These are phyloP conservation scores for Phaffomyces antillensis DNA, from an alignment of 805 yeast genomes.

Conservation along the genomic window DNA sequence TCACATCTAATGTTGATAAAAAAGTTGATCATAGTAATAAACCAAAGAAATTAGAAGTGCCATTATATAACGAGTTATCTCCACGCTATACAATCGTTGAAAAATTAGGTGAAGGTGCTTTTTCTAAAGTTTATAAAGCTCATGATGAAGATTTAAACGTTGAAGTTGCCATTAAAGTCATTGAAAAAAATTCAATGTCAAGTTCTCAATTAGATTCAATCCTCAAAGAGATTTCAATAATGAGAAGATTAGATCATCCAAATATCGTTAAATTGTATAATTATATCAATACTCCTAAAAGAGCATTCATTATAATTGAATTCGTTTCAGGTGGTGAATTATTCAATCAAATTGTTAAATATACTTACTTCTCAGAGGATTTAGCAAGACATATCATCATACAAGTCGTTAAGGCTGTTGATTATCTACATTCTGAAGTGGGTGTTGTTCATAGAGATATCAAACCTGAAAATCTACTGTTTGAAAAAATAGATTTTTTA, in stretches of 20 bases:
- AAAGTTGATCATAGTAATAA: too few relatives aligned
- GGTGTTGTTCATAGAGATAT: conserved; percentile 82
- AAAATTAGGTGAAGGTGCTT: conserved; percentile 78
- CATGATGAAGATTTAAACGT: conserved; percentile 17
- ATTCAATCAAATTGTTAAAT: conserved; percentile 59
- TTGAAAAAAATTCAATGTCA: conserved; percentile 65
- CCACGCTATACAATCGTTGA: conserved; percentile 33
- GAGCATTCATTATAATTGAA: conserved; percentile 68
- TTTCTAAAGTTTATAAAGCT: conserved; percentile 68
- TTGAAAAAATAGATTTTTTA: conserved; percentile 47
- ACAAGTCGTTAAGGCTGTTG: conserved; percentile 58
- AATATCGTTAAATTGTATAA: conserved; percentile 60
- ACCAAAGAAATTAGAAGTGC: conserved; percentile 1
- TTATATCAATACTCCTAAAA: conserved; percentile 53
- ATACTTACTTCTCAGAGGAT: conserved; percentile 60
- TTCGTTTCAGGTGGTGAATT: conserved; percentile 73
- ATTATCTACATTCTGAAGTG: conserved; percentile 62
- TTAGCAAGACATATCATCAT: conserved; percentile 54
- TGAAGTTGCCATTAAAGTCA: conserved; percentile 46
- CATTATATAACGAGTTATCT: conserved; percentile 14
- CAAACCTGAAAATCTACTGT: conserved; percentile 73
- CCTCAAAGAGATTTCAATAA: conserved; percentile 70
- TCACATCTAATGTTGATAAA: too few relatives aligned
- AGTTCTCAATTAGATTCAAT: conserved; percentile 59
- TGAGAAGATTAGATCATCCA: conserved; percentile 58